These are phyloP conservation scores for Arachis stenosperma DNA, from an alignment of 306 rosid species.

Conservation along the genomic window DNA sequence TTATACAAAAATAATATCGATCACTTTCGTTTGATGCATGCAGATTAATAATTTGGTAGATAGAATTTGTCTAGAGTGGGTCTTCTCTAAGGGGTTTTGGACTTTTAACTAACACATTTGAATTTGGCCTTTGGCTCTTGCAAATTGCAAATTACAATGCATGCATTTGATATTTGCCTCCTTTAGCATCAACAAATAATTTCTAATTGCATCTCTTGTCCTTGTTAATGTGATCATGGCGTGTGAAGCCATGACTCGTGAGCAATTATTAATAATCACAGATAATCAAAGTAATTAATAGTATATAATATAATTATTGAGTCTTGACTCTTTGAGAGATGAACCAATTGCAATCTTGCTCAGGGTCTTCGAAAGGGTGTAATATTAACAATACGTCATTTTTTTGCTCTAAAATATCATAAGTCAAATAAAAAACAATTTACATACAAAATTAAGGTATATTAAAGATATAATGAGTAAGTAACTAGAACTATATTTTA, in stretches of 20 bases:
- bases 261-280: no score
- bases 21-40: background rate
- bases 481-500: background rate
- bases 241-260: no score
- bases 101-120: background rate
- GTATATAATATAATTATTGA: background rate
- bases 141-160: no score
- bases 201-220: background rate
- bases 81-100: background rate
- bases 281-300: no score
- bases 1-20: background rate
- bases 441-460: background rate
- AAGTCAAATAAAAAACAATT: no score
- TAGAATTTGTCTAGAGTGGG: background rate
- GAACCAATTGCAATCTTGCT: background rate
- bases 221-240: background rate
- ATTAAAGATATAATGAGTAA: background rate
- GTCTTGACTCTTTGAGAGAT: background rate
- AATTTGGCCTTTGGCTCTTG: background rate
- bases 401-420: no score
- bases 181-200: no score
- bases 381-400: no score
- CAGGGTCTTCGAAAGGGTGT: background rate
- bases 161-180: background rate
- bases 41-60: constrained; percentile 2